Evolutionary conservation across 768 basidiomycete genomes (phyloP).

Genomic region (Sarcodon aspratus): DNA sequence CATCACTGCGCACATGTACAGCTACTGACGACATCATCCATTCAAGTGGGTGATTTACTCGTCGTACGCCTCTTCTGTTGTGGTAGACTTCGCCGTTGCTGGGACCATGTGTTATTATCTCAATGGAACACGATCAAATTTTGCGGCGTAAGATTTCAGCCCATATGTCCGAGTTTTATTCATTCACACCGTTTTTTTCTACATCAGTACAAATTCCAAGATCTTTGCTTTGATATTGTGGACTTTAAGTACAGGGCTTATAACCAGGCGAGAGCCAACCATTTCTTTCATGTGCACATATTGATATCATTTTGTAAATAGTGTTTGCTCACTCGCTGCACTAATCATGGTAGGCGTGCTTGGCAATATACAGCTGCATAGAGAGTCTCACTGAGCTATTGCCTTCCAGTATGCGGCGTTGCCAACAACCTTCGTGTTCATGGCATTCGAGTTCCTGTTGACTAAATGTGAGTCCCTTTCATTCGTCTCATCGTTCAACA

Average conservation of each 20-base stretch:
- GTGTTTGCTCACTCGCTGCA: neutral
- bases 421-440: conserved; percentile 9
- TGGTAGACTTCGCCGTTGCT: neutral
- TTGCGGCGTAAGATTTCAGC: neutral
- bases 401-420: conserved; percentile 8
- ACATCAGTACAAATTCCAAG: neutral
- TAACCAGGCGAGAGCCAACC: neutral
- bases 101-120: neutral
- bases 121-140: neutral
- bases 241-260: neutral
- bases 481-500: too few relatives aligned
- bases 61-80: neutral
- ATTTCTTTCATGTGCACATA: neutral
- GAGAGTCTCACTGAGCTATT: neutral
- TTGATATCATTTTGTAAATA: neutral
- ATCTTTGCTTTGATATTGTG: neutral
- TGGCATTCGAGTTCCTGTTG: conserved; percentile 11
- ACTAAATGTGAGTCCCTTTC: conserved; percentile 8
- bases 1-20: neutral
- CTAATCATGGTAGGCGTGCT: neutral
- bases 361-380: neutral
- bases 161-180: neutral
- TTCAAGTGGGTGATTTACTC: neutral
- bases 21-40: neutral
- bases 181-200: neutral